These are phyloP conservation scores for Tetrahymena thermophila DNA, from an alignment of 73 alveolate species.

Conservation along the genomic window DNA sequence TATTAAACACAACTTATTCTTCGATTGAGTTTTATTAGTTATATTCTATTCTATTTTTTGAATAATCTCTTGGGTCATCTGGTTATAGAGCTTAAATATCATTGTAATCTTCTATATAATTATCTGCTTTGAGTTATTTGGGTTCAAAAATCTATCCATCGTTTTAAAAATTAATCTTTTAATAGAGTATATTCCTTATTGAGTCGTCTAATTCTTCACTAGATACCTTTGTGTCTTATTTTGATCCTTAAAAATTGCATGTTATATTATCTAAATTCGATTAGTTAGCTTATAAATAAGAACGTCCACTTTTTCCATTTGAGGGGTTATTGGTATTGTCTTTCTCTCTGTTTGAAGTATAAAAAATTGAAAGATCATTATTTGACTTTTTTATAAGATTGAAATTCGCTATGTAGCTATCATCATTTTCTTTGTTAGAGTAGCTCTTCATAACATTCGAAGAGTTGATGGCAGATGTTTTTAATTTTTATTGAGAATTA, in stretches of 20 bases:
- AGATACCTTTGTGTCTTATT: neutral
- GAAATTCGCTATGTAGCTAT: neutral
- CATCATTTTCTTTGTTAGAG: neutral
- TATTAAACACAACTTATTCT: neutral
- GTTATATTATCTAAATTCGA: neutral
- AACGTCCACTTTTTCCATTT: neutral
- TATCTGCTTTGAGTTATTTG: neutral
- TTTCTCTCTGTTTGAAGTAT: neutral
- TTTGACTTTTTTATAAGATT: neutral
- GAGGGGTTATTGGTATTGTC: neutral
- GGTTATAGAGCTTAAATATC: neutral
- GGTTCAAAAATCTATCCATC: neutral
- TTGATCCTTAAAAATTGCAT: neutral
- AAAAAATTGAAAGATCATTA: neutral
- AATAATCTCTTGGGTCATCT: neutral
- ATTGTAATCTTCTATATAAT: neutral
- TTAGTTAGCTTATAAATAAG: neutral
- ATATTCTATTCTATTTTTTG: neutral
- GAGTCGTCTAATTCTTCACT: neutral
- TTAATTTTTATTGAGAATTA: neutral
- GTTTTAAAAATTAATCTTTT: neutral
- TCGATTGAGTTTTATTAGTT: neutral
- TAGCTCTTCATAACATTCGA: neutral
- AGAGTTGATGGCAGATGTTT: neutral
- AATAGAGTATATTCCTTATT: neutral